Evolutionary conservation across 345 rosid genomes (phyloP).

Genomic region (Isatis tinctoria): DNA sequence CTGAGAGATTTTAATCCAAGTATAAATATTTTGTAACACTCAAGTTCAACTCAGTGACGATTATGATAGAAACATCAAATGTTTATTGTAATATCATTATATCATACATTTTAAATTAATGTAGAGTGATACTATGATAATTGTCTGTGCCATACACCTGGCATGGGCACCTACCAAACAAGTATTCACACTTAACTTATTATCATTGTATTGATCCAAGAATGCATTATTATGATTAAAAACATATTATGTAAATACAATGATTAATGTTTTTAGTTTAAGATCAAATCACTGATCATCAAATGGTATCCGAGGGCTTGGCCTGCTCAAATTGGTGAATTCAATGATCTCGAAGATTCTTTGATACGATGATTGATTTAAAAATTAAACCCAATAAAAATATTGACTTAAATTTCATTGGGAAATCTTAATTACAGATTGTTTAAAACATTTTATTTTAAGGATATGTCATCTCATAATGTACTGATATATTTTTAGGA

Average conservation of each 20-base stretch:
- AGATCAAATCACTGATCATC: constrained; percentile 11
- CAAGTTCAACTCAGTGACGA: constrained; percentile 3
- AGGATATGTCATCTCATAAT: background rate
- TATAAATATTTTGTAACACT: constrained; percentile 1
- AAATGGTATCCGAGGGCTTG: constrained; percentile 24
- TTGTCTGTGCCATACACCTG: constrained; percentile 16
- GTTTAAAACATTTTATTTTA: background rate
- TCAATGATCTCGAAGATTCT: background rate
- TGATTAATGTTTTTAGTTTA: constrained; percentile 11
- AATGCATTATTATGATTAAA: constrained; percentile 25
- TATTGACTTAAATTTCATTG: background rate
- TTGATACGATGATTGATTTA: background rate
- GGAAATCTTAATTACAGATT: background rate
- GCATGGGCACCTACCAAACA: constrained; percentile 28
- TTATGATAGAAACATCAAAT: background rate
- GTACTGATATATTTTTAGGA: background rate
- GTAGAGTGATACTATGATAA: constrained; percentile 3
- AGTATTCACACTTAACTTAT: constrained; percentile 20
- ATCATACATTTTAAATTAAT: background rate
- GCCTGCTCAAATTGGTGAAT: constrained; percentile 3
- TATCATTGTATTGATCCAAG: constrained; percentile 29
- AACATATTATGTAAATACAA: constrained; percentile 11
- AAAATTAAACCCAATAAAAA: background rate
- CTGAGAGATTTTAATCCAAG: background rate
- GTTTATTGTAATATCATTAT: background rate